These are phyloP conservation scores for Saccharomyces hybrid DNA, from an alignment of 1,139 yeast genomes.

Conservation along the genomic window DNA sequence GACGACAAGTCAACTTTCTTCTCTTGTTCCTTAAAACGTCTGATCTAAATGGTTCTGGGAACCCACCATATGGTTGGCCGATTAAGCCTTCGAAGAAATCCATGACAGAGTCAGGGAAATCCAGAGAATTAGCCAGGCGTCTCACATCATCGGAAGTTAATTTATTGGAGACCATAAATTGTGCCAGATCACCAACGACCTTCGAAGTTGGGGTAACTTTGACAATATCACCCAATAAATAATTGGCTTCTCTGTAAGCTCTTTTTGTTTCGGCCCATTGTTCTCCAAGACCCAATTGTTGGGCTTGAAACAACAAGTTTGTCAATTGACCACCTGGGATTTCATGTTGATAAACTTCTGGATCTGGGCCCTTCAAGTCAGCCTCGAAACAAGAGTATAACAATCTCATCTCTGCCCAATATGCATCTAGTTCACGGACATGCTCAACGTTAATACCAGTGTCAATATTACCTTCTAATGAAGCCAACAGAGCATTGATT, in stretches of 20 bases:
- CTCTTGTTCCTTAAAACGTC: constrained; percentile 82
- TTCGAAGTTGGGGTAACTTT: constrained; percentile 97
- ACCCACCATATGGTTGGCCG: constrained; percentile 98
- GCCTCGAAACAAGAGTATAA: constrained; percentile 95
- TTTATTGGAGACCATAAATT: constrained; percentile 94
- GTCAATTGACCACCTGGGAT: constrained; percentile 99
- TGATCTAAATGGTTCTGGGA: constrained; percentile 96
- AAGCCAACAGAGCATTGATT: constrained; percentile 80
- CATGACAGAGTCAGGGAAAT: constrained; percentile 94
- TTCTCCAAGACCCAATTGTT: constrained; percentile 91
- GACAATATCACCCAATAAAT: constrained; percentile 85
- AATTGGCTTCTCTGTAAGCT: constrained; percentile 83
- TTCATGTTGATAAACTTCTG: constrained; percentile 95
- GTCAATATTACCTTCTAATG: constrained; percentile 75
- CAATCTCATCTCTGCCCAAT: constrained; percentile 98
- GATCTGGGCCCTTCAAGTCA: constrained; percentile 96
- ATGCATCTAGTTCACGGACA: constrained; percentile 76
- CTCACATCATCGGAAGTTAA: constrained; percentile 74
- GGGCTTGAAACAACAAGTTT: constrained; percentile 94
- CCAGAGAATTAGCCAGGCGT: constrained; percentile 78
- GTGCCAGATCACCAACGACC: constrained; percentile 97
- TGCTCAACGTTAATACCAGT: constrained; percentile 60
- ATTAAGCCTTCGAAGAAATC: constrained; percentile 97
- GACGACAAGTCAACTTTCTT: constrained; percentile 77
- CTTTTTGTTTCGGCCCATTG: constrained; percentile 93